Evolutionary conservation across 1,284 basidiomycete species (phyloP), one percentile per base, ranked within the genome.

Genomic region (Ceratorhiza oryzae-sativae): DNA sequence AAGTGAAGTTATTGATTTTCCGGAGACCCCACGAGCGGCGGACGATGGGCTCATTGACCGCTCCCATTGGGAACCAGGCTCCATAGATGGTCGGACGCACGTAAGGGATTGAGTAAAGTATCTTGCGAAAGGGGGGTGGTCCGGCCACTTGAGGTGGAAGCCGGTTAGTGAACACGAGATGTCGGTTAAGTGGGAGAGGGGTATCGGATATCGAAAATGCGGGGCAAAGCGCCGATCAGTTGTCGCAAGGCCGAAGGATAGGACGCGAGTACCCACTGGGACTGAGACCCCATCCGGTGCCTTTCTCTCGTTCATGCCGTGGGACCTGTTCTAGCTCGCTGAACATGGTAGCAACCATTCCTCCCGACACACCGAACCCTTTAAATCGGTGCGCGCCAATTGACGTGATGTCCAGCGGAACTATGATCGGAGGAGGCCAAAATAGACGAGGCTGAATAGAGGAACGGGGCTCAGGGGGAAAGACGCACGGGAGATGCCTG

Each of bases 1-100:
- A 27, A 3, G 58, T 39, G 20, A 30, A 3, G 6, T 12, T 15
- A 9, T 36, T 32, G 32, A 76, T 75, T 53, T 71, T 71, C 90
- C 85, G 59, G 88, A 84, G 83, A 12, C 89, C 92, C 83, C 89
- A 92, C 25, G 92, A 89, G 70, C 94, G 88, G 75, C 93, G 88
- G 45, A 95, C 91, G 41, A 94, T 80, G 20, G 87, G 81, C 39
- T 84, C 82, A 78, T 97, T 93, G 58, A 84, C 77, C 1, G 82
- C 73, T 12, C 82, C 80, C 88, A 95, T 92, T 51, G 89, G 77
- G 79, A 85, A 92, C 74, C 86, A 82, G 0, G 82, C 82, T 34
- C 92, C 93, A 71, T 83, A 82, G 18, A 85, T 76, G 0, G 77
- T 41, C 80, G 83, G 67, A 79, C 81, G 56, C 83, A 84, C 73